These are phyloP conservation scores for Dothistroma pini DNA, from an alignment of 2,329 filamentous ascomycete genomes.

Conservation along the genomic window DNA sequence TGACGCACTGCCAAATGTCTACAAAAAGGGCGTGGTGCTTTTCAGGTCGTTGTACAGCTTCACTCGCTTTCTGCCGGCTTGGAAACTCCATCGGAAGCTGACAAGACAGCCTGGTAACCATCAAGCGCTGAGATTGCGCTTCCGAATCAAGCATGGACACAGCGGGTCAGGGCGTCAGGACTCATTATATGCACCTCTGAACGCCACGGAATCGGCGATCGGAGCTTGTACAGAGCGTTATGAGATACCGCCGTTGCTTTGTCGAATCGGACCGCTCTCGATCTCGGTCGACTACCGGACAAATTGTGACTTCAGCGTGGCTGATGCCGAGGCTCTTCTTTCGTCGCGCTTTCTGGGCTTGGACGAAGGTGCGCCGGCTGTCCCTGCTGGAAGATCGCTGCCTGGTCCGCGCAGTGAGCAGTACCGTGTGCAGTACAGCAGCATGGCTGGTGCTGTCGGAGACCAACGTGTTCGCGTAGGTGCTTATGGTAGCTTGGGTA, in stretches of 20 bases:
- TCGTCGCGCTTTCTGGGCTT: constrained; percentile 92
- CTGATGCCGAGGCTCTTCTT: constrained; percentile 83
- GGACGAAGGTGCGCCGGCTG: constrained; percentile 55
- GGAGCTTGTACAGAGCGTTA: constrained; percentile 63
- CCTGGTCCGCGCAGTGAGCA: constrained; percentile 48
- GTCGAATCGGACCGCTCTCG: constrained; percentile 78
- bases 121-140: constrained; percentile 67
- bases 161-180: constrained; percentile 57
- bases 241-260: constrained; percentile 77
- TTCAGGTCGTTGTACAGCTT: constrained; percentile 86
- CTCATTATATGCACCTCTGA: constrained; percentile 66
- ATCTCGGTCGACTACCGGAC: constrained; percentile 80
- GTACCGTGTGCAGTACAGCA: constrained; percentile 24
- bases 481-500: constrained; percentile 34
- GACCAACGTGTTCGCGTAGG: constrained; percentile 23
- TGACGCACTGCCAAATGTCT: constrained; percentile 74
- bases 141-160: constrained; percentile 65
- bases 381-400: constrained; percentile 26
- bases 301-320: constrained; percentile 85
- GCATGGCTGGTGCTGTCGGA: constrained; percentile 17
- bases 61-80: constrained; percentile 77
- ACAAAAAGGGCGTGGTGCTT: constrained; percentile 95
- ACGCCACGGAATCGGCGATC: constrained; percentile 54
- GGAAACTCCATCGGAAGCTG: constrained; percentile 75
- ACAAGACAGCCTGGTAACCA: constrained; percentile 64